Base-by-base conservation (phyloP, 768 basidiomycete species). In the Asterophora parasitica region DNA sequence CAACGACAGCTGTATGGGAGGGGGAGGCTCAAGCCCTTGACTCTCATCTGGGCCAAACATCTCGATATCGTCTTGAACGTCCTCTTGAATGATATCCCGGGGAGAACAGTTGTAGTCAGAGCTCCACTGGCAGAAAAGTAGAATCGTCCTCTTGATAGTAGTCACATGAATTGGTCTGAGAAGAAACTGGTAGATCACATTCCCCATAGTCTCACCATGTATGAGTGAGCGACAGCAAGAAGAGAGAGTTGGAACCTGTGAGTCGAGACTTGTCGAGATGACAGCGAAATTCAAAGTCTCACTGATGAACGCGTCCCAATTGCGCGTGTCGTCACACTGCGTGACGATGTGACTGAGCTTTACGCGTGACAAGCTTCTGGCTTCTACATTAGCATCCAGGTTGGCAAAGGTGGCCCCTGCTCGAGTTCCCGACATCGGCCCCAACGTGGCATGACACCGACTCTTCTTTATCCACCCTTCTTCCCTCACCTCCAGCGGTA, bases 101-200 rank as follows among this genome's bases (percentile, higher is more conserved):
- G 77, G 41, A 82, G 64, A 32, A 68, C 65, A 1, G 69, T 61
- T 16, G 62, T 65, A 26, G 66, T 58, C 19, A 84, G 70, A 4
- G 75, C 78, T 43, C 73, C 65, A 94, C 83, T n/a, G n/a, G n/a
- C 32, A 82, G 60, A 52, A 79, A 79, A 19, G 71, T 68, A 13
- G 78, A 65, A 50, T 82, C 78, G 40, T 82, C 77, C 34, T 77
- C 70, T 17, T 69, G 73, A 51, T 73, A 82, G 58, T 78, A 77
- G 52, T 82, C 79, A 0, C 77, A 77, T 8, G 79, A 80, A 48
- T 69, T 64, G 27, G 58, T 59, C 43, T 62, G 58, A 23, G 63
- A 61, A 49, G 44, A 43, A 35, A 48, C 47, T 31, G 37, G 47
- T 20, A 33, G 30, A 4, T 46, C 43, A 44, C 50, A 55, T 55